A percentile compares a stretch with the other conserved stretches of the same genome.
phyloP scores from a whole-genome alignment of 306 rosid genomes.

The Argentina anserina region DNA sequence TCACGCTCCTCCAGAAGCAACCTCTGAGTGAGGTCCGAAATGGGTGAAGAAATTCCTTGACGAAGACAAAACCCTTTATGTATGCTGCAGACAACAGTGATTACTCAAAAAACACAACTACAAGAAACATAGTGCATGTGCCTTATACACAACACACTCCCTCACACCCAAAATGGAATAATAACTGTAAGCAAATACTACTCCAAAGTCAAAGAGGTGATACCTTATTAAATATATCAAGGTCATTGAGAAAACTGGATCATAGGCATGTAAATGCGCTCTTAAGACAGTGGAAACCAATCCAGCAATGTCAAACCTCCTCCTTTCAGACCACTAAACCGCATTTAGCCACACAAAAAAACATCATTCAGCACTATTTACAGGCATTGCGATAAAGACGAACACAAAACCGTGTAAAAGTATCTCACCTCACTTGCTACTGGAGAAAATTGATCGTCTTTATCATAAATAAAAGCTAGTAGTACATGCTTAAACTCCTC shows the following conservation, averaged over 20 bases:
- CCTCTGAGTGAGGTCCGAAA: conserved; percentile 89
- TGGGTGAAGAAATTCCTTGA: conserved; percentile 86
- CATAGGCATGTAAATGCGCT: conserved; percentile 95
- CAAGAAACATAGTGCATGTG: neutral
- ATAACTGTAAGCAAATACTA: conserved; percentile 5
- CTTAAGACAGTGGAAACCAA: conserved; percentile 78
- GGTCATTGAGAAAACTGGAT: conserved; percentile 87
- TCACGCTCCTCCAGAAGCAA: conserved; percentile 93
- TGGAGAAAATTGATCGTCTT: conserved; percentile 76
- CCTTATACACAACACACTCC: neutral
- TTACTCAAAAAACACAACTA: neutral
- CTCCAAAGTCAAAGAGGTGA: conserved; percentile 11
- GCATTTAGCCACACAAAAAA: neutral
- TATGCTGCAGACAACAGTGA: conserved; percentile 49
- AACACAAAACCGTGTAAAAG: neutral
- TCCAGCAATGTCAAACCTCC: conserved; percentile 86
- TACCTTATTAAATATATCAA: conserved; percentile 96
- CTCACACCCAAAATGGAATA: neutral
- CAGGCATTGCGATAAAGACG: neutral
- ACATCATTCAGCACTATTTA: neutral
- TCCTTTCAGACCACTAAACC: conserved; percentile 88
- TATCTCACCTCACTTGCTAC: conserved; percentile 75
- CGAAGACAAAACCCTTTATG: conserved; percentile 87
- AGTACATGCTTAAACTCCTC: conserved; percentile 98
- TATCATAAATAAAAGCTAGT: conserved; percentile 90